These are phyloP conservation scores for Theileria parva DNA, from an alignment of 169 alveolate genomes.

Conservation along the genomic window DNA sequence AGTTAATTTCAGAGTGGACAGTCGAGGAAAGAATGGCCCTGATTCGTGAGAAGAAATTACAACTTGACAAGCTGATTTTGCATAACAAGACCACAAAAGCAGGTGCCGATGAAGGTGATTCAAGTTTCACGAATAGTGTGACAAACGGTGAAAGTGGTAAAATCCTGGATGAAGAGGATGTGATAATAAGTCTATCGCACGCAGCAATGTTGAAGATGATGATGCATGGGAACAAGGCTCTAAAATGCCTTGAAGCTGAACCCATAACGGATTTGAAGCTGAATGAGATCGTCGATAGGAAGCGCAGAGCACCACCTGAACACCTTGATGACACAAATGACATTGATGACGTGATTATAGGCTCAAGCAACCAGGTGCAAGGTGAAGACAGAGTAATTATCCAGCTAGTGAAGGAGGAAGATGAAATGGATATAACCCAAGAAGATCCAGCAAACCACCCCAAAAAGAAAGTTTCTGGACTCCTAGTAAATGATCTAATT, in stretches of 20 bases:
- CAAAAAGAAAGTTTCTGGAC: background rate
- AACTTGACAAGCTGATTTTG: conserved; percentile 82
- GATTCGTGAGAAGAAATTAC: conserved; percentile 90
- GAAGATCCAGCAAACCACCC: background rate
- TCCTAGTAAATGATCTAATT: background rate
- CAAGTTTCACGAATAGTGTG: conserved; percentile 24
- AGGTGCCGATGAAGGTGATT: background rate
- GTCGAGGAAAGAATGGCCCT: conserved; percentile 98
- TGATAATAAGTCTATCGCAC: conserved; percentile 65
- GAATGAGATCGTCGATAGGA: conserved; percentile 48
- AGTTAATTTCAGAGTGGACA: conserved; percentile 94
- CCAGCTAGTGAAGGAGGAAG: conserved; percentile 67
- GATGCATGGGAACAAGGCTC: conserved; percentile 84
- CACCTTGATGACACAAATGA: conserved; percentile 65
- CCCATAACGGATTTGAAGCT: conserved; percentile 31
- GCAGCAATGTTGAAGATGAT: conserved; percentile 82
- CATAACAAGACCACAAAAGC: background rate
- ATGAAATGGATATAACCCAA: conserved; percentile 10
- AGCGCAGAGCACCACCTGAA: conserved; percentile 66
- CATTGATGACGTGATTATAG: conserved; percentile 40
- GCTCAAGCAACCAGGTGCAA: conserved; percentile 57
- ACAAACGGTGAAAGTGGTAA: conserved; percentile 33
- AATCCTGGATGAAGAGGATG: conserved; percentile 12
- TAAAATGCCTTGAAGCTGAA: conserved; percentile 52
- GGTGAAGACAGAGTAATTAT: conserved; percentile 61